These are phyloP conservation scores for Podospora comata DNA, from an alignment of 495 filamentous ascomycete genomes.

Conservation along the genomic window DNA sequence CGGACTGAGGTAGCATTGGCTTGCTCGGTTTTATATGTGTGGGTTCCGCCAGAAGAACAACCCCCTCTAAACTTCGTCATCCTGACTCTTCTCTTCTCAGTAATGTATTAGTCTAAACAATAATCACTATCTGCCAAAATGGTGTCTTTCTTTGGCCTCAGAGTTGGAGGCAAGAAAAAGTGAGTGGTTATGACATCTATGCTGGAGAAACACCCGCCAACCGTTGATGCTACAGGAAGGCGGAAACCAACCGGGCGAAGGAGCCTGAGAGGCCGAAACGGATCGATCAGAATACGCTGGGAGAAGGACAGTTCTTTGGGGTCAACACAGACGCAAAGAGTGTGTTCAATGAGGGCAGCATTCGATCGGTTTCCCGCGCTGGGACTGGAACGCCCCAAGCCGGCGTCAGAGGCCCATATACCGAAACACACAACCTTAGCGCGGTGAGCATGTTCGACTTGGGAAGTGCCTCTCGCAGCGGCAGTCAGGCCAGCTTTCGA, in stretches of 20 bases:
- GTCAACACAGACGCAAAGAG: slow-evolving; percentile 20
- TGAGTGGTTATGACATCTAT: slow-evolving; percentile 26
- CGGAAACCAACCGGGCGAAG: slow-evolving; percentile 25
- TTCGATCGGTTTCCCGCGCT: slow-evolving; percentile 30
- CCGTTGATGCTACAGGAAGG: slow-evolving; percentile 35
- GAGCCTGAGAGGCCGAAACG: slow-evolving; percentile 28
- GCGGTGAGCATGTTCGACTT: slow-evolving; percentile 41
- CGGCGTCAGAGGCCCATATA: slow-evolving; percentile 29
- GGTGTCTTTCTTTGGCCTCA: slow-evolving; percentile 51
- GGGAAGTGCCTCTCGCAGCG: slow-evolving; percentile 15
- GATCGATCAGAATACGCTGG: slow-evolving; percentile 32
- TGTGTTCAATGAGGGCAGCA: slow-evolving; percentile 32
- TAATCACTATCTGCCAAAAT: slow-evolving; percentile 33
- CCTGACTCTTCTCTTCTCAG: slow-evolving; percentile 2
- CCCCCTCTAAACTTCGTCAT: not conserved
- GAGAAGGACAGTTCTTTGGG: slow-evolving; percentile 32
- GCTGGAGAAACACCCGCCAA: slow-evolving; percentile 9
- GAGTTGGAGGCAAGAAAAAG: slow-evolving; percentile 50
- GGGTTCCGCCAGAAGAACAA: not conserved
- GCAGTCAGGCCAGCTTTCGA: slow-evolving; percentile 30
- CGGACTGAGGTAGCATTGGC: not conserved
- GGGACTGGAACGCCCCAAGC: slow-evolving; percentile 33
- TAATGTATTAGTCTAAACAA: slow-evolving; percentile 22
- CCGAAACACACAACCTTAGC: slow-evolving; percentile 33
- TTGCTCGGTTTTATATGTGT: not conserved